Evolutionary conservation across 2,329 filamentous ascomycete species (phyloP).

Genomic region (Mycosphaerella sp.): DNA sequence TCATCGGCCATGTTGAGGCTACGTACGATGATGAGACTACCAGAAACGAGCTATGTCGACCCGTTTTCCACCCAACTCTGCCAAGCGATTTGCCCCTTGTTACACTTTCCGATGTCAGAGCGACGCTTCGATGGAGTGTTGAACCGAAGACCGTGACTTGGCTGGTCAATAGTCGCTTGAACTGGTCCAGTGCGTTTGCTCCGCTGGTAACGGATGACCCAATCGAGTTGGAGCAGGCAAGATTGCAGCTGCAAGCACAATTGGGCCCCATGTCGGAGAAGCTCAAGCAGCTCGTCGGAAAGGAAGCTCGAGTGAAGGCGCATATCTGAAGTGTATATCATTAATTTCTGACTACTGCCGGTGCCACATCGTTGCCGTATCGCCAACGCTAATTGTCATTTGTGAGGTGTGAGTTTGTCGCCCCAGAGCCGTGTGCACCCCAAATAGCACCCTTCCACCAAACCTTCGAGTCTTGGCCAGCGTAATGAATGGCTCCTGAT

Average conservation of each 20-base stretch:
- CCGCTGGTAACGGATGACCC: neutral
- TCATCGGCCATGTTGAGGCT: conserved; percentile 21
- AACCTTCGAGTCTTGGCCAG: conserved; percentile 79
- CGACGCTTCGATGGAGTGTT: conserved; percentile 10
- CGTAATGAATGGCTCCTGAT: conserved; percentile 81
- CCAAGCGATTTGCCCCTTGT: conserved; percentile 10
- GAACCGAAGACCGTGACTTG: conserved; percentile 13
- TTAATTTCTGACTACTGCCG: neutral
- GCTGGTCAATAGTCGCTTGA: conserved; percentile 12
- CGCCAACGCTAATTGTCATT: neutral
- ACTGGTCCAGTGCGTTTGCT: conserved; percentile 9
- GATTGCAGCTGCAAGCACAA: neutral
- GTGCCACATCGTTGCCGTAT: neutral
- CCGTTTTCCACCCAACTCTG: conserved; percentile 15
- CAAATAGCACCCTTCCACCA: conserved; percentile 83
- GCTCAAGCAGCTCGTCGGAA: neutral
- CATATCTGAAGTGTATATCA: neutral
- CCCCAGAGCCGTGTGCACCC: conserved; percentile 55
- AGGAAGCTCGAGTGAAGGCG: neutral
- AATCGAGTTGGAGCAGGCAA: neutral
- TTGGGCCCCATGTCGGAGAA: neutral
- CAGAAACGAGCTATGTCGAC: conserved; percentile 17
- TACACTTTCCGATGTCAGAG: conserved; percentile 5
- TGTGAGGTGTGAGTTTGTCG: neutral
- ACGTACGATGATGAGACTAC: conserved; percentile 9